Evolutionary conservation across 2,329 filamentous ascomycete species (phyloP), one percentile per base, ranked within the genome.

Genomic region (Ophiostoma australiae): DNA sequence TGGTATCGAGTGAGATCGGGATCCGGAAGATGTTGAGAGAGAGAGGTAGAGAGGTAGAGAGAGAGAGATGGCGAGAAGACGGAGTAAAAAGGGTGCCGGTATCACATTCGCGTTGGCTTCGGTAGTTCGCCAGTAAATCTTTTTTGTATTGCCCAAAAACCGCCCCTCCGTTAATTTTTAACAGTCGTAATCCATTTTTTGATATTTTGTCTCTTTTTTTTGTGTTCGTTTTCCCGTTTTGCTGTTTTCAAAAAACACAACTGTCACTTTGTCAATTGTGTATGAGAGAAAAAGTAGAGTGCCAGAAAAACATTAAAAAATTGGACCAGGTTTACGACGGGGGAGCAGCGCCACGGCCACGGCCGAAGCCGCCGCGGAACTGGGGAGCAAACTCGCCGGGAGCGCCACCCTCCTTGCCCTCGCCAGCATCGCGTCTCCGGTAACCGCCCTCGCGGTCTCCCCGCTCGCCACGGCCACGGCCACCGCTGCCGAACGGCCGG

Each of bases 331-430:
- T 80, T 86, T 87, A 89, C 79, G 87, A 89, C 77, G 88, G 84
- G 80, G 91, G 88, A 84, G 91, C 86, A 80, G 84, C 89, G 90
- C 63, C 63, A 86, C 92, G 91, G 83, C 92, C 93, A 89, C 93
- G 92, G 81, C 93, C 93, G 82, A 91, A 91, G 80, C 91, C 92
- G 86, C 91, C 91, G 87, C 91, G 92, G 91, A 97, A 97, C 83
- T 91, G 89, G 81, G 93, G 93, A 85, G 91, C 90, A 83, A 95
- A 97, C 84, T 93, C 92, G 84, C 92, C 91, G 80, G 93, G 91
- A 81, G 93, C 92, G 87, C 90, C 92, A 80, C 92, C 92, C 86
- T 97, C 93, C 89, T 96, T 96, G 82, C 90, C 87, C 82, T 91
- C 90, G 80, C 89, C 91, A 84, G 89, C 90, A 80, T 96, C 93